Conservation (phyloP, 768 basidiomycete species). For the Rhizopogon sp. region DNA sequence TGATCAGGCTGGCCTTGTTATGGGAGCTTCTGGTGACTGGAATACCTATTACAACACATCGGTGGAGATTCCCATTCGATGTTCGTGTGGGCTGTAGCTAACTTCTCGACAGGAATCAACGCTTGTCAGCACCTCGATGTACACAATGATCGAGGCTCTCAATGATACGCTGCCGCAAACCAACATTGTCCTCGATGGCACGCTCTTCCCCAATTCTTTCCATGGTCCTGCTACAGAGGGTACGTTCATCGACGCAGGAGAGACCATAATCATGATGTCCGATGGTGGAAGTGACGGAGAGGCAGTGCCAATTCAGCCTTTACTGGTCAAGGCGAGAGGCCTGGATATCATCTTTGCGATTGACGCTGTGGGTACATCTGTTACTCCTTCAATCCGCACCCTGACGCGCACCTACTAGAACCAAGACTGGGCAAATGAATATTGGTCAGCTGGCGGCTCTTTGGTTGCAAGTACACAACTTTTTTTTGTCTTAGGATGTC, state of each 20-base stretch:
- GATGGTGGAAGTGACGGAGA: constrained; percentile 29
- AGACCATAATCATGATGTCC: constrained; percentile 20
- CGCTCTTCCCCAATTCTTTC: constrained; percentile 22
- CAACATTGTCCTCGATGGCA: constrained; percentile 11
- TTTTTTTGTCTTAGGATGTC: not conserved
- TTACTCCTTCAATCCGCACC: constrained; percentile 10
- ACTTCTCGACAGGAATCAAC: not conserved
- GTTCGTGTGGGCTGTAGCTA: not conserved
- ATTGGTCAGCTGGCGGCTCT: constrained; percentile 8
- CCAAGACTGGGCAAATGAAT: constrained; percentile 6
- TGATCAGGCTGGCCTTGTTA: constrained; percentile 17
- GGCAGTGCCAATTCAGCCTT: constrained; percentile 35
- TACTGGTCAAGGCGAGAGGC: constrained; percentile 31
- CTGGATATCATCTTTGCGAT: constrained; percentile 18
- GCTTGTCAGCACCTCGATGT: not conserved
- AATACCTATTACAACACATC: constrained; percentile 3
- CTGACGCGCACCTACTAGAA: not conserved
- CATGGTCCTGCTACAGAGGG: constrained; percentile 12
- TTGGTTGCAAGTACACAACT: not conserved
- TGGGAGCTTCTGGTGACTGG: constrained; percentile 19
- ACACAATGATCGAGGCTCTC: not conserved
- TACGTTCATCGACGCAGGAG: constrained; percentile 14
- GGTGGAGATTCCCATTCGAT: not conserved
- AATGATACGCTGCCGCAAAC: constrained; percentile 7
- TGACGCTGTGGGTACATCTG: not conserved